phyloP scores from a whole-genome alignment of 805 yeast genomes.

The Allodekkera sacchari region DNA sequence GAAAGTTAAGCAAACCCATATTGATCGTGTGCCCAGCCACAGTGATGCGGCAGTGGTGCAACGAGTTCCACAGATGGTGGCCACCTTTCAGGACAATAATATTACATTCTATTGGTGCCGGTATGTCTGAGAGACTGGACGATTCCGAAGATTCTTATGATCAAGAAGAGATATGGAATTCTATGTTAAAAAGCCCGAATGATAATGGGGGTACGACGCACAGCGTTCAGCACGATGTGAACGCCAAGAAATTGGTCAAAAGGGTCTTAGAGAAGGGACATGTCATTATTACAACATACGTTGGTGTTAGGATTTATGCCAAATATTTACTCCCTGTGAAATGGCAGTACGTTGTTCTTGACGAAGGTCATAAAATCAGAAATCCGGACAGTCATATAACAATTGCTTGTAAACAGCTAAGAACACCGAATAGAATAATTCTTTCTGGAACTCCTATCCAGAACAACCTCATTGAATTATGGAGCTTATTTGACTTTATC shows the following conservation, averaged over 20 bases:
- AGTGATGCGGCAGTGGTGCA: constrained; percentile 94
- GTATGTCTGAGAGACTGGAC: constrained; percentile 41
- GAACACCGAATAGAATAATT: constrained; percentile 79
- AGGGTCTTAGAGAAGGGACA: constrained; percentile 64
- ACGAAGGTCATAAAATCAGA: constrained; percentile 95
- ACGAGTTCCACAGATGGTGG: constrained; percentile 97
- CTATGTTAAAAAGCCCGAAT: constrained; percentile 38
- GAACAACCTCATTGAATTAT: constrained; percentile 81
- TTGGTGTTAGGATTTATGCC: constrained; percentile 33
- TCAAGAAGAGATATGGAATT: constrained; percentile 40
- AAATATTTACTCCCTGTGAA: constrained; percentile 59
- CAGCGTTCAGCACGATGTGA: constrained; percentile 21
- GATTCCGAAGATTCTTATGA: constrained; percentile 21
- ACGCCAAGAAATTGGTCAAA: constrained; percentile 37
- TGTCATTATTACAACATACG: constrained; percentile 85
- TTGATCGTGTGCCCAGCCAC: constrained; percentile 94
- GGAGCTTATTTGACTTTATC: constrained; percentile 93
- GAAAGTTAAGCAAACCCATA: constrained; percentile 65
- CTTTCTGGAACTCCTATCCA: constrained; percentile 96
- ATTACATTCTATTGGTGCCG: constrained; percentile 87
- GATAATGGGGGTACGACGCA: constrained; percentile 18
- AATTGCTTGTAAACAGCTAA: constrained; percentile 72
- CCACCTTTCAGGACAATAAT: constrained; percentile 84
- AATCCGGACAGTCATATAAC: constrained; percentile 91
- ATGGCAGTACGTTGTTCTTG: constrained; percentile 90